A percentile compares a stretch with the other conserved stretches of the same genome.
phyloP scores from a whole-genome alignment of 2,329 filamentous ascomycete species.

The Sporothrix pseudoabietina region DNA sequence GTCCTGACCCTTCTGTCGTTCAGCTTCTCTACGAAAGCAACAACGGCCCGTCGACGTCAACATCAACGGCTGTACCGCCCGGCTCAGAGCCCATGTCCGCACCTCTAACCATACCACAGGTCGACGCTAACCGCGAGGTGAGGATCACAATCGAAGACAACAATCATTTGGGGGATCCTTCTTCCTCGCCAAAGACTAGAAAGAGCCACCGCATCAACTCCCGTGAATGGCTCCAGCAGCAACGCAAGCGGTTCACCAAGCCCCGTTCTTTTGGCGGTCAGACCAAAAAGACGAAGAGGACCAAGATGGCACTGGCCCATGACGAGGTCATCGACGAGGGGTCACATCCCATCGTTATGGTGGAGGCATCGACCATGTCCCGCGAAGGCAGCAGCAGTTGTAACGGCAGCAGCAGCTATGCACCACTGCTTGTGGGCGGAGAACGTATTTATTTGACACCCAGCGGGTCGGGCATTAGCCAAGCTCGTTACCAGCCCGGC shows the following conservation, averaged over 20 bases:
- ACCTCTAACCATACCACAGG: constrained; percentile 6
- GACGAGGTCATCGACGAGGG: not conserved
- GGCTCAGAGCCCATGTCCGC: constrained; percentile 9
- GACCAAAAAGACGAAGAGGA: not conserved
- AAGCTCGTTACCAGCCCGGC: not conserved
- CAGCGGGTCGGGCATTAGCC: not conserved
- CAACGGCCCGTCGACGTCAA: too few relatives aligned
- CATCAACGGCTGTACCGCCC: not conserved
- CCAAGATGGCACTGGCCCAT: not conserved
- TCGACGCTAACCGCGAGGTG: not conserved
- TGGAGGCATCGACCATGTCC: constrained; percentile 14
- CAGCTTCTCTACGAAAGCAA: not conserved
- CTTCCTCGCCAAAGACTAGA: too few relatives aligned
- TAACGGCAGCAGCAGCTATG: not conserved
- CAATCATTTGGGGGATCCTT: not conserved
- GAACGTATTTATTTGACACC: not conserved
- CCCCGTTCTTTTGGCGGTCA: not conserved
- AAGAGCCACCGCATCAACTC: not conserved
- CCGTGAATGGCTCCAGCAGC: constrained; percentile 12
- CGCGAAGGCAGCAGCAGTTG: not conserved
- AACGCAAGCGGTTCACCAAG: not conserved
- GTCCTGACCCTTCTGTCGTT: not conserved
- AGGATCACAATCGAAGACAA: not conserved
- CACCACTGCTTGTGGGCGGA: not conserved
- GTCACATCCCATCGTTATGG: not conserved